Evolutionary conservation across 2,329 filamentous ascomycete species (phyloP).

Genomic region (Aspergillus felis): DNA sequence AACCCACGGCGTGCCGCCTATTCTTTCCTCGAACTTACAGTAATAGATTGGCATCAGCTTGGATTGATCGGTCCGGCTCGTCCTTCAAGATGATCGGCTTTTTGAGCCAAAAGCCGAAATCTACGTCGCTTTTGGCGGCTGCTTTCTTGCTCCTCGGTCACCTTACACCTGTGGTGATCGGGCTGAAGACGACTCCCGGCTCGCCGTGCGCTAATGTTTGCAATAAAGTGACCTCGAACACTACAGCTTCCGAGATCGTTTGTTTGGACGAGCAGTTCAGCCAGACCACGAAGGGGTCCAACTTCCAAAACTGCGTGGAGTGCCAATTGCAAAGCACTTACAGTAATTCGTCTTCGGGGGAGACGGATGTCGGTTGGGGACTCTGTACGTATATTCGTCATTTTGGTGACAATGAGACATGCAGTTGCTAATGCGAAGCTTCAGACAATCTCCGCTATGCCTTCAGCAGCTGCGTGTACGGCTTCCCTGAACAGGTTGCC

Average conservation of each 20-base stretch:
- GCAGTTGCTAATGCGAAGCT: background rate
- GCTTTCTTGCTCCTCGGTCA: constrained; percentile 18
- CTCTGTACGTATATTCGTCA: constrained; percentile 37
- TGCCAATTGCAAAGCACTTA: constrained; percentile 41
- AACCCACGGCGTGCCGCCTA: background rate
- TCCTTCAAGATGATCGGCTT: constrained; percentile 19
- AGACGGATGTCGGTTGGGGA: constrained; percentile 45
- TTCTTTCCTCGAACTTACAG: constrained; percentile 2
- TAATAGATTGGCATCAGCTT: background rate
- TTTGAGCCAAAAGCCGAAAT: constrained; percentile 8
- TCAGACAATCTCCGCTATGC: constrained; percentile 46
- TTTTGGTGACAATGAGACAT: background rate
- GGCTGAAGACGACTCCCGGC: constrained; percentile 30
- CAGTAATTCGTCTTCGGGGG: constrained; percentile 27
- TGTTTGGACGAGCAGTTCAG: constrained; percentile 39
- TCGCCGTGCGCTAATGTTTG: constrained; percentile 38
- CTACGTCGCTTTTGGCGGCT: constrained; percentile 16
- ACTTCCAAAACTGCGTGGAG: constrained; percentile 39
- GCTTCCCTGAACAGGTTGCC: constrained; percentile 31
- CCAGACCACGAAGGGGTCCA: constrained; percentile 28
- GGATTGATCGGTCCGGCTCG: background rate
- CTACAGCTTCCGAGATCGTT: constrained; percentile 38
- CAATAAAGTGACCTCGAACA: constrained; percentile 29
- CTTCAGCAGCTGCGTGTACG: constrained; percentile 43
- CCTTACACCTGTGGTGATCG: constrained; percentile 19